Percentiles rank a stretch among this genome's conserved stretches.
These are phyloP conservation scores for Penicillium steckii DNA, from an alignment of 495 filamentous ascomycete genomes.

Conservation along the genomic window DNA sequence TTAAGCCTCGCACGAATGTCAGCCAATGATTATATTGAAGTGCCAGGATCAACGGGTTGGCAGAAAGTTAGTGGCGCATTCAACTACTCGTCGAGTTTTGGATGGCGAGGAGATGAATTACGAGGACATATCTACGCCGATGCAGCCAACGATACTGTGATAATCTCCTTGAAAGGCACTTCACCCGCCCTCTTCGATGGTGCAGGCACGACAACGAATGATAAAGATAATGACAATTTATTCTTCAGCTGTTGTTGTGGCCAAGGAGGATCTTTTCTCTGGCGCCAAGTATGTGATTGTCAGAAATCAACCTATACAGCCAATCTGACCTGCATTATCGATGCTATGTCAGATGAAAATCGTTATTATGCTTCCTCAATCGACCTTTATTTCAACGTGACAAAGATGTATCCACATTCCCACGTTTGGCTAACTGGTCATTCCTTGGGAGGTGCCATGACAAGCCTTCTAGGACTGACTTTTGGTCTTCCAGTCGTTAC, in stretches of 20 bases:
- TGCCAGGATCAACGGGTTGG: constrained; percentile 73
- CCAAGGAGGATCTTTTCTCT: constrained; percentile 82
- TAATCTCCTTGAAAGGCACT: constrained; percentile 91
- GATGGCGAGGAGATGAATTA: constrained; percentile 86
- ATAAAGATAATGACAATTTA: constrained; percentile 96
- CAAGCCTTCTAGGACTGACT: constrained; percentile 81
- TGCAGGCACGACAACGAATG: constrained; percentile 91
- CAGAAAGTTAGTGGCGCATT: constrained; percentile 74
- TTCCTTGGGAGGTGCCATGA: constrained; percentile 86
- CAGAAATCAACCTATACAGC: constrained; percentile 79
- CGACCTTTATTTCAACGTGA: constrained; percentile 90
- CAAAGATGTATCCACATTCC: constrained; percentile 78
- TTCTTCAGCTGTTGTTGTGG: constrained; percentile 98
- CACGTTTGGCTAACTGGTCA: constrained; percentile 88
- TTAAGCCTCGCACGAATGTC: constrained; percentile 83
- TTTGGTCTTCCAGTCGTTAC: constrained; percentile 86
- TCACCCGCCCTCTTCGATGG: constrained; percentile 91
- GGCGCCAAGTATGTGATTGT: constrained; percentile 90
- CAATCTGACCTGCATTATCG: constrained; percentile 82
- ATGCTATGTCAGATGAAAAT: constrained; percentile 74
- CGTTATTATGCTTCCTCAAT: constrained; percentile 85
- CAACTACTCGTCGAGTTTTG: constrained; percentile 81
- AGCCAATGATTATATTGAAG: constrained; percentile 80
- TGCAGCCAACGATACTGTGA: constrained; percentile 77
- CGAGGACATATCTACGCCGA: constrained; percentile 92